Conservation (phyloP, 179 eudicot species). For the Beta corolliflora region DNA sequence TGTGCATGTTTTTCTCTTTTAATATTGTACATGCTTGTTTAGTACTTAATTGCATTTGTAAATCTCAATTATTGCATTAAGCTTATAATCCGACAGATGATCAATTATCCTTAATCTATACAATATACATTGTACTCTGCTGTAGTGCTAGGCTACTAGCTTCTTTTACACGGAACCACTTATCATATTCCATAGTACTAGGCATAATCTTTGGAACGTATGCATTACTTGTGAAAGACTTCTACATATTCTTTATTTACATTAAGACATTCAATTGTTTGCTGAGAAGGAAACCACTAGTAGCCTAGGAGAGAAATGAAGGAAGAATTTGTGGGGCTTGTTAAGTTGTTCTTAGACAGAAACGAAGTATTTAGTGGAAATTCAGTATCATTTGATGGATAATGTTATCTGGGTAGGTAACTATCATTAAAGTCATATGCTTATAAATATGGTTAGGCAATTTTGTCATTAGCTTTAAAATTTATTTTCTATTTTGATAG, state of each 20-base stretch:
- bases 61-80: constrained; percentile 5
- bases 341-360: not conserved
- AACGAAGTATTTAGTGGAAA: not conserved
- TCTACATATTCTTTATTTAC: not conserved
- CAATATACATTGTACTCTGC: not conserved
- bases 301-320: not conserved
- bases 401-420: not conserved
- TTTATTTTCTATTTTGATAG: too few relatives aligned
- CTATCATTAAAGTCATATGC: not conserved
- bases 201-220: not conserved
- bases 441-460: not conserved
- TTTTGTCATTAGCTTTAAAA: not conserved
- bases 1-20: not conserved
- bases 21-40: not conserved
- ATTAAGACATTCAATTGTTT: not conserved
- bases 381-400: not conserved
- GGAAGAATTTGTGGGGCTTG: constrained; percentile 6
- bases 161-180: not conserved
- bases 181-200: not conserved
- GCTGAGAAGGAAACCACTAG: not conserved
- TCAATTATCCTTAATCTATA: not conserved
- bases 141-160: not conserved
- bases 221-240: constrained; percentile 9
- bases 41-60: not conserved
- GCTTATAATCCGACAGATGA: not conserved